Evolutionary conservation across 768 basidiomycete genomes (phyloP), one percentile per base, ranked within the genome.

Genomic region (Cystofilobasidium bisporidii): DNA sequence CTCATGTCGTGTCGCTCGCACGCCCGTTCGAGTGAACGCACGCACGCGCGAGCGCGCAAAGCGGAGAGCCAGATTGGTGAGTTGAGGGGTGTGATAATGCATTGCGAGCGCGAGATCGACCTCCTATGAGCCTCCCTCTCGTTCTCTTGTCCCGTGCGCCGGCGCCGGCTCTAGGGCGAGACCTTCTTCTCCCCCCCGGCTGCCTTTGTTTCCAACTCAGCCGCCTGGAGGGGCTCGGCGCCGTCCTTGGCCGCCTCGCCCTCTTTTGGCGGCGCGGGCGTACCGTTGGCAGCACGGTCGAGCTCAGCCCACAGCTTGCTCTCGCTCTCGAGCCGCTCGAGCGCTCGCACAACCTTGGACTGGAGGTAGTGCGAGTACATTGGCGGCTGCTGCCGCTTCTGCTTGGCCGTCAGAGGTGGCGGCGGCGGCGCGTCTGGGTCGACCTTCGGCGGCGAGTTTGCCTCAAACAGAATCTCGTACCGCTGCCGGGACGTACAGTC

Each of bases 261-360:
- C 53, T 8, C 30, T 20, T 3, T 15, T 14, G 30, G 28, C 30
- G 11, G 10, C 11, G 17, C 30, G 4, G 53, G 53, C 53, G 17
- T 17, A 14, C 53, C 53, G 53, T 56, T 56, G 9, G 53, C 53
- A 15, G 30, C 53, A 11, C 32, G 28, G 53, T 56, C 53, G 17
- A 56, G 30, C 53, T 56, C 28, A 30, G 53, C 53, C 53, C 53
- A 56, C 4, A 68, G 24, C 69, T 76, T 77, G 73, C 76, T 67
- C 81, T 99, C 94, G 0, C 93, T 93, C 76, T 96, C 88, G 82
- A 98, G 86, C 79, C 96, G 85, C 79, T 97, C 92, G 64, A 86
- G 83, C 24, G 96, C 94, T 48, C 96, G 85, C 55, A 90, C 84
- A n/a, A 99, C 90, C 79, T 99, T 99, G 38, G 91, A 93, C 76